A percentile compares a stretch with the other conserved stretches of the same genome.
Conservation (phyloP, 129 eudicot species). For the Artemisia annua region DNA sequence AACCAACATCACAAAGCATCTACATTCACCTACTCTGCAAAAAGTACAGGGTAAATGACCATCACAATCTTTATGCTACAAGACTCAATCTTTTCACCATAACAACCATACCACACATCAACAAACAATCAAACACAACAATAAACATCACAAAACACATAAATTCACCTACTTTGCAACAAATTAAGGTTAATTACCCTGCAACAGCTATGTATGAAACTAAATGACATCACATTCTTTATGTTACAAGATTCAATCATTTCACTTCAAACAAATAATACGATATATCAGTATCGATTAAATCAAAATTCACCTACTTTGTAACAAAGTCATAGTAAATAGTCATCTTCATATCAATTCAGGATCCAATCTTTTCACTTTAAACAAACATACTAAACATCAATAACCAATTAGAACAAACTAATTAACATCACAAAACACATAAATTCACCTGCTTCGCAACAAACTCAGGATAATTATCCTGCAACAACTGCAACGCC, state of each 20-base stretch:
- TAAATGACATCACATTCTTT: background rate
- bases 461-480: conserved; percentile 80
- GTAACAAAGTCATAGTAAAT: too few species aligned
- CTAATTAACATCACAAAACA: background rate
- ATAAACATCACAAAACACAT: conserved; percentile 9
- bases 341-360: background rate
- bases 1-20: background rate
- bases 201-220: background rate
- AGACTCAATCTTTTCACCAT: background rate
- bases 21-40: too few species aligned
- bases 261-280: too few species aligned
- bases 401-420: background rate
- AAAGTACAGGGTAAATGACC: too few species aligned
- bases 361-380: background rate
- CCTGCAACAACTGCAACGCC: conserved; percentile 75
- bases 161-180: conserved; percentile 68
- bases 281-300: too few species aligned
- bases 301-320: too few species aligned
- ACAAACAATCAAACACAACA: background rate
- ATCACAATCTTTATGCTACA: background rate
- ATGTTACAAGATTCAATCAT: too few species aligned
- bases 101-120: background rate
- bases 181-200: conserved; percentile 5
- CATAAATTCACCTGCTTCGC: conserved; percentile 34
- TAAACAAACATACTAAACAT: background rate